Evolutionary conservation across 2,329 filamentous ascomycete species (phyloP).

Genomic region (Phaeophleospora eucalypticola): DNA sequence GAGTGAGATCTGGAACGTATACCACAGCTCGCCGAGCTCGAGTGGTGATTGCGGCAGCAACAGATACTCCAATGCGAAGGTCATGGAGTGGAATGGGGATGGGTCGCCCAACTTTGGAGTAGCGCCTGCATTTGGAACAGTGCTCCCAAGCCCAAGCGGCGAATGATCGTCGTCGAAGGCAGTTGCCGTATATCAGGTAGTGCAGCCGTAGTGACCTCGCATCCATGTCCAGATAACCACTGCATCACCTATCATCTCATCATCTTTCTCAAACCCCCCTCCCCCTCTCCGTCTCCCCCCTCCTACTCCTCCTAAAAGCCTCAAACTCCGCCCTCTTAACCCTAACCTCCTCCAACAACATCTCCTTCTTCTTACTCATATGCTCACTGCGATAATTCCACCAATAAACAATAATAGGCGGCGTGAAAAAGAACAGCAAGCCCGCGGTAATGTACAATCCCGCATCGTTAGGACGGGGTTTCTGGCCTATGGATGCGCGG

Average conservation of each 20-base stretch:
- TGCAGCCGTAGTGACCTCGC: background rate
- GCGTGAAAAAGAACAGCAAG: constrained; percentile 23
- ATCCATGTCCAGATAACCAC: background rate
- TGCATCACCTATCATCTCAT: too few species aligned
- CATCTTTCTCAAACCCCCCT: too few species aligned
- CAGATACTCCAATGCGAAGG: constrained; percentile 53
- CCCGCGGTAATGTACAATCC: constrained; percentile 19
- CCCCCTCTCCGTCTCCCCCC: background rate
- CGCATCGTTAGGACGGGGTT: too few species aligned
- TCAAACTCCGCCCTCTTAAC: constrained; percentile 16
- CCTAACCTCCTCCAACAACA: constrained; percentile 28
- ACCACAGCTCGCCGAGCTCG: constrained; percentile 51
- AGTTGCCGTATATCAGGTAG: background rate
- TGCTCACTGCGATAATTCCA: constrained; percentile 31
- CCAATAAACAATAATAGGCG: constrained; percentile 28
- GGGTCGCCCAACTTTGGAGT: constrained; percentile 52
- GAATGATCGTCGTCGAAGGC: constrained; percentile 6
- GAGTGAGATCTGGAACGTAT: constrained; percentile 53
- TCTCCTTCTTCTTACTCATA: constrained; percentile 32
- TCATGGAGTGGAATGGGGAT: constrained; percentile 48
- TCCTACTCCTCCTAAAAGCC: constrained; percentile 3
- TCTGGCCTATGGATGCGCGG: too few species aligned
- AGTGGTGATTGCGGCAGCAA: constrained; percentile 51
- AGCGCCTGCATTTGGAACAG: constrained; percentile 27
- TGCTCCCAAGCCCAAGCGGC: constrained; percentile 18